Percentiles rank a stretch among this genome's conserved stretches.
These are phyloP conservation scores for Lipomyces starkeyi DNA, from an alignment of 805 yeast species.

Conservation along the genomic window DNA sequence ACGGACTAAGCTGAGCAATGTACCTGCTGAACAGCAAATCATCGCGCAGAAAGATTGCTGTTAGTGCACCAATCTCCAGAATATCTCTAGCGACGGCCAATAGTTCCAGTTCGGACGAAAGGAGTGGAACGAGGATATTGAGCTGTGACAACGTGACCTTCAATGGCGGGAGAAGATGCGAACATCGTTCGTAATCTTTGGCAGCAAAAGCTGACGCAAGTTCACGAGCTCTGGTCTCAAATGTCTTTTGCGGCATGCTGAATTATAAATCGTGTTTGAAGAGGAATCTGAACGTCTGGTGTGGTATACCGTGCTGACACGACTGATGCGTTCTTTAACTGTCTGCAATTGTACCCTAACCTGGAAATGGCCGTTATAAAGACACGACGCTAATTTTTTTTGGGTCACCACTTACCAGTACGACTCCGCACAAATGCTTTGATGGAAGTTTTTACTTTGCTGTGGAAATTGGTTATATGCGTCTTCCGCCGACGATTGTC, in stretches of 20 bases:
- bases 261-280: background rate
- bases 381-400: background rate
- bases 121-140: constrained; percentile 72
- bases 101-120: constrained; percentile 56
- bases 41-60: constrained; percentile 68
- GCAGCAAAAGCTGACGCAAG: constrained; percentile 67
- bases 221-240: constrained; percentile 48
- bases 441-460: background rate
- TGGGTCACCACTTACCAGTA: background rate
- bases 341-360: background rate
- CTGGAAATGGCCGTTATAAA: background rate
- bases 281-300: background rate
- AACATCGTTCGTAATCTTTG: constrained; percentile 67
- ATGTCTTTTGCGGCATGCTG: constrained; percentile 12
- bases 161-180: constrained; percentile 67
- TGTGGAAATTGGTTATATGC: constrained; percentile 28
- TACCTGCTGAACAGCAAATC: constrained; percentile 72
- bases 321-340: background rate
- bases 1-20: constrained; percentile 76
- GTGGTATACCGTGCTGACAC: background rate
- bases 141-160: constrained; percentile 80
- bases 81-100: constrained; percentile 79
- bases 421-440: background rate
- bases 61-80: constrained; percentile 85
- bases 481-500: constrained; percentile 34